Evolutionary conservation across 345 rosid genomes (phyloP), one percentile per base, ranked within the genome.

Genomic region (Microthlaspi erraticum): DNA sequence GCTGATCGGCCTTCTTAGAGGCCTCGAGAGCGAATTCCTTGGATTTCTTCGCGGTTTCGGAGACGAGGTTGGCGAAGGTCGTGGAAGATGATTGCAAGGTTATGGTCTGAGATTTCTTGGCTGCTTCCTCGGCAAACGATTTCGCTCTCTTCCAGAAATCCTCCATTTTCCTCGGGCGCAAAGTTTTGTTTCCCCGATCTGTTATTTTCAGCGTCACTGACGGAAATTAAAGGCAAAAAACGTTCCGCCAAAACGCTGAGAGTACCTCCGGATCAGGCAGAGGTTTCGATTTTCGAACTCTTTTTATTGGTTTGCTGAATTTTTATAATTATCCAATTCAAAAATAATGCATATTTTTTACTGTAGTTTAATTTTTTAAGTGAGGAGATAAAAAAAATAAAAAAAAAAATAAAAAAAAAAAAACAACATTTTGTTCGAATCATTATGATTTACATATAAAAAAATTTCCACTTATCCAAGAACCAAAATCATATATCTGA

Each of bases 21-120:
- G 98, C 98, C 70, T 93, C 98, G 12, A 86, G 61, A n/a, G 97
- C 94, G 56, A 93, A 79, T 42, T 91, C 96, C 58, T 89, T 89
- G 37, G 98, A 93, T 73, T 82, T 93, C 78, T 87, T 91, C 6
- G 98, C 86, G 16, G 98, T 93, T 55, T 88, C 97, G 32, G 94
- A 81, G 52, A 93, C 88, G 53, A 93, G 85, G 77, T 93, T 96
- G 43, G 88, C 81, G 64, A 91, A 74, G 20, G 64, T 85, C 55
- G 85, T 74, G 11, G 96, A 83, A 20, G 80, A 41, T 3, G 96
- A 78, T 44, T 74, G 74, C 49, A 77, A 29, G 10, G 66, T 83
- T 33, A 93, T 73, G 48, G 81, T 58, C 57, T 88, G 96, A 8
- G 97, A 86, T 70, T 81, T 87, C 84, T 83, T 86, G 14, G 97